Conservation (phyloP, 768 basidiomycete genomes). For the Lactarius tabidus region DNA sequence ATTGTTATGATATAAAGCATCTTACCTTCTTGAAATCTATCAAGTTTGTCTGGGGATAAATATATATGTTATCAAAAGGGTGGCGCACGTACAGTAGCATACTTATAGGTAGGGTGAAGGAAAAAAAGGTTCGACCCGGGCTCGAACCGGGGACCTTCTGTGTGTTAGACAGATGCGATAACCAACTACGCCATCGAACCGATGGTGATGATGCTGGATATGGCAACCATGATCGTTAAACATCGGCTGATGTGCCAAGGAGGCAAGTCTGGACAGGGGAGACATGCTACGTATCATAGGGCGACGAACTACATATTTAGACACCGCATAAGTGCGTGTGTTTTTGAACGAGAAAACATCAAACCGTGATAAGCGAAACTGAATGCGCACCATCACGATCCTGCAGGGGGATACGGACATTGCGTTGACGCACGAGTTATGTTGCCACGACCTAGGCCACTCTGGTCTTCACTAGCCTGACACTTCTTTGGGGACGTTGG, state of each 20-base stretch:
- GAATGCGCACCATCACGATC: not conserved
- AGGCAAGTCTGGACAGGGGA: no score
- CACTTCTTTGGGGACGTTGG: not conserved
- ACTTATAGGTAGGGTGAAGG: not conserved
- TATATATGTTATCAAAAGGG: no score
- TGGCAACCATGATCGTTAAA: not conserved
- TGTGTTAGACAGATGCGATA: slow-evolving; percentile 75
- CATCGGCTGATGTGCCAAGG: not conserved
- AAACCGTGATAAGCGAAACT: not conserved
- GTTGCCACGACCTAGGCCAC: not conserved
- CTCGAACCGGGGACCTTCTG: slow-evolving; percentile 29
- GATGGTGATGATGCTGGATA: slow-evolving; percentile 14
- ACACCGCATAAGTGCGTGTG: no score
- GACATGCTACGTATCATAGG: no score
- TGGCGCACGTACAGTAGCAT: no score
- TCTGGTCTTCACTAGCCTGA: not conserved
- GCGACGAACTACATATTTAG: no score
- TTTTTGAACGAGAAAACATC: no score
- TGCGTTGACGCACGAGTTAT: not conserved
- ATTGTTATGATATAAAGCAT: not conserved
- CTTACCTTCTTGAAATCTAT: not conserved
- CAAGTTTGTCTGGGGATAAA: not conserved
- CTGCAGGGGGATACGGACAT: not conserved
- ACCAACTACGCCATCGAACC: slow-evolving; percentile 65
- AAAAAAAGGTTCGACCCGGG: slow-evolving; percentile 27